Evolutionary conservation across 2,329 filamentous ascomycete species (phyloP), one percentile per base, ranked within the genome.

Genomic region (Claviceps sp.): DNA sequence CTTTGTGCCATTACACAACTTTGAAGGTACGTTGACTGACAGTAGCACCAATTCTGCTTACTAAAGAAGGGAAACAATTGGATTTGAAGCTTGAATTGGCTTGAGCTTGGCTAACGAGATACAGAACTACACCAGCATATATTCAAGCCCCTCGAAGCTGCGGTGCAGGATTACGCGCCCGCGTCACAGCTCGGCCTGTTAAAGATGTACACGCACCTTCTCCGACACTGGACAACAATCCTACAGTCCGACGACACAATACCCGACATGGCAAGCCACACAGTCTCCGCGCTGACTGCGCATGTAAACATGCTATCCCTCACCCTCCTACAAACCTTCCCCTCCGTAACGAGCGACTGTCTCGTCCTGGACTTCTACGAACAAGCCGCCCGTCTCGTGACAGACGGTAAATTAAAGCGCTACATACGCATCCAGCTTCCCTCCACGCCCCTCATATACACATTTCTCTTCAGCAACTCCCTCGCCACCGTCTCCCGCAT

Each of bases 331-430:
- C 83, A 86, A 65, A 72, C 72, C 49, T 67, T 68, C 2, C 63
- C 69, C 8, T 62, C 62, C 5, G 56, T 70, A 4, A 58, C 68
- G 2, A 72, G 75, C 2, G 67, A 76, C 39, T 79, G 80, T 6
- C 69, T 75, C 20, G 71, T 89, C 16, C 74, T 86, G 37, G 80
- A 82, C 61, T 89, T 91, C 66, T 87, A 85, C 64, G 78, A 84
- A 55, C 70, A 77, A 50, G 72, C 80, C 5, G 75, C 79, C 4
- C 68, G 71, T 20, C 66, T 85, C 22, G 75, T 82, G 52, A 74
- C 75, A 2, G 69, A 81, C 44, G 68, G 61, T 68, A 44, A 58
- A 1, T 65, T 80, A 9, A 74, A 78, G 47, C 66, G 69, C 9
- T 71, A 73, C 53, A 73, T 88, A 42, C 79, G 80, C 23, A 80